Conservation (phyloP, 1,284 basidiomycete genomes). For the Inonotus obliquus region DNA sequence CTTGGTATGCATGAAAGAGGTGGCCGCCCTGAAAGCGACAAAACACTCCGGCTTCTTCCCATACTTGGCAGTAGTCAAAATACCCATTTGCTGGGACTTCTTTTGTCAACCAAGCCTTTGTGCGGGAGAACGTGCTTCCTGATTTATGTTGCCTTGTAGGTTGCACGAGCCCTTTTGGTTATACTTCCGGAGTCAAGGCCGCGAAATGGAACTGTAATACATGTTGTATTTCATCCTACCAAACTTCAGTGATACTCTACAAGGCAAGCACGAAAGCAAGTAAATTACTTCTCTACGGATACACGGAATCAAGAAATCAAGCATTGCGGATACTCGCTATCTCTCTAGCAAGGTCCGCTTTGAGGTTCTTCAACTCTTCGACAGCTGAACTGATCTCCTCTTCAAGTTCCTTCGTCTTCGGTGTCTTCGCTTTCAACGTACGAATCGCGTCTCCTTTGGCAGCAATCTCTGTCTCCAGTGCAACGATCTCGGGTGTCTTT, state of each 20-base stretch:
- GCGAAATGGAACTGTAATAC: background rate
- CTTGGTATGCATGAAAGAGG: background rate
- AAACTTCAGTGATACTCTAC: background rate
- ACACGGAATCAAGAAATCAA: background rate
- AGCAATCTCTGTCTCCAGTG: constrained; percentile 65
- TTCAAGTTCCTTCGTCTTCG: constrained; percentile 61
- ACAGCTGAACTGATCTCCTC: constrained; percentile 43
- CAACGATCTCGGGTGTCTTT: constrained; percentile 60
- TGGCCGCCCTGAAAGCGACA: background rate
- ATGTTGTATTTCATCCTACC: background rate
- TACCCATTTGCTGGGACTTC: background rate
- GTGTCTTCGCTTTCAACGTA: constrained; percentile 52
- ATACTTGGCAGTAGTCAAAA: background rate
- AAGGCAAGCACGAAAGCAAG: background rate
- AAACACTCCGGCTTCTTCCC: background rate
- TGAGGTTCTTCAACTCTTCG: constrained; percentile 47
- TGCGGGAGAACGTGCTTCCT: background rate
- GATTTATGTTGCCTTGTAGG: background rate
- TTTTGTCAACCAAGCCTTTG: no score
- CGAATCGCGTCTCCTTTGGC: constrained; percentile 74
- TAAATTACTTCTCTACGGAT: background rate
- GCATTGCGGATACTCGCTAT: constrained; percentile 4
- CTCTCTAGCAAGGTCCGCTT: constrained; percentile 51
- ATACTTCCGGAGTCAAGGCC: background rate
- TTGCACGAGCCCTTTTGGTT: background rate